phyloP scores from a whole-genome alignment of 257 asterid species.

The Solanum etuberosum region DNA sequence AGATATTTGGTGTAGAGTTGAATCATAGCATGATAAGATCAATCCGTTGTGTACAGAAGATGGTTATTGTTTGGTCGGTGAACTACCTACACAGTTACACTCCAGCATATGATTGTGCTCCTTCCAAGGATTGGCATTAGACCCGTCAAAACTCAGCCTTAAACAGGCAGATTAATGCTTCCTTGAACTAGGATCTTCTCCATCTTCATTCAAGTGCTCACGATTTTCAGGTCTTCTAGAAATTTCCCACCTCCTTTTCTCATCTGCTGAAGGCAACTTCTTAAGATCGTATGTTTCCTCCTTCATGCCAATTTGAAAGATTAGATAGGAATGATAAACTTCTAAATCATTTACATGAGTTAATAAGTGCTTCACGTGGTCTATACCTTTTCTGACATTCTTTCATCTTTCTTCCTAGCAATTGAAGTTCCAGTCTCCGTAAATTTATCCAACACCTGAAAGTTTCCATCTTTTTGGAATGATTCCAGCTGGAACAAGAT shows the following conservation, averaged over 20 bases:
- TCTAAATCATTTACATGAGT: not conserved
- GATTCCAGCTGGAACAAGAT: conserved; percentile 63
- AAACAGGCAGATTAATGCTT: conserved; percentile 8
- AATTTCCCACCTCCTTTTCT: conserved; percentile 9
- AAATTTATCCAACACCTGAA: conserved; percentile 49
- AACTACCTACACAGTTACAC: not conserved
- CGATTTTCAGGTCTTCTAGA: conserved; percentile 12
- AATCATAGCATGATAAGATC: not conserved
- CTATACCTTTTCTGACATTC: conserved; percentile 35
- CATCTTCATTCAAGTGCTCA: conserved; percentile 9
- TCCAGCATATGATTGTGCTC: not conserved
- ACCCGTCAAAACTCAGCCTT: not conserved
- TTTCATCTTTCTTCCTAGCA: conserved; percentile 10
- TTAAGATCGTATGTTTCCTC: conserved; percentile 9
- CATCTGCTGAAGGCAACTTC: conserved; percentile 27
- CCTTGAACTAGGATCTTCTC: conserved; percentile 7
- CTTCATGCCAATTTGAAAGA: conserved; percentile 10
- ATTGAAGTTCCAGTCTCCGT: conserved; percentile 20
- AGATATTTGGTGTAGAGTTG: not conserved
- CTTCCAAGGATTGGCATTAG: not conserved
- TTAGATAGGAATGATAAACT: conserved; percentile 6
- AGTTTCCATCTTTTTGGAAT: conserved; percentile 57
- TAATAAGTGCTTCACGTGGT: conserved; percentile 1
- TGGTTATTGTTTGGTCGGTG: not conserved
- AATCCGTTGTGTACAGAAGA: not conserved